Evolutionary conservation across 2,329 filamentous ascomycete genomes (phyloP).

Genomic region (Geosmithia flava): DNA sequence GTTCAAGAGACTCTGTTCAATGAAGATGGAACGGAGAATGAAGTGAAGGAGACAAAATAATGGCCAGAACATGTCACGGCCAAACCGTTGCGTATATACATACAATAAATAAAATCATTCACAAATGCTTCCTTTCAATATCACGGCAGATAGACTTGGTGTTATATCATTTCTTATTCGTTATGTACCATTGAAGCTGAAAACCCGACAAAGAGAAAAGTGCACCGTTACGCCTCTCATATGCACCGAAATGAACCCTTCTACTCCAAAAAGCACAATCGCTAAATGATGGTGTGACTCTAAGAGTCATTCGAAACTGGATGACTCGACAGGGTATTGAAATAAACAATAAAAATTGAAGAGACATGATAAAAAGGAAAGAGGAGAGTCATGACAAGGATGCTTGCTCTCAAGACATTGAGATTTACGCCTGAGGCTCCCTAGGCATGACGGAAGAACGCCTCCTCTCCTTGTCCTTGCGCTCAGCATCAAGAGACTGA

Average conservation of each 20-base stretch:
- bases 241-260: not conserved
- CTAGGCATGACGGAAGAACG: not conserved
- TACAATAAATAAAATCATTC: too few relatives aligned
- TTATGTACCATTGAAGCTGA: too few relatives aligned
- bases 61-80: not conserved
- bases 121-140: too few relatives aligned
- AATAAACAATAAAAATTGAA: not conserved
- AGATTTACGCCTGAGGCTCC: too few relatives aligned
- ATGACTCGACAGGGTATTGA: not conserved
- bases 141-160: too few relatives aligned
- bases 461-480: slow-evolving; percentile 1
- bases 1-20: slow-evolving; percentile 51
- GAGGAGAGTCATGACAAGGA: not conserved
- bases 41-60: slow-evolving; percentile 5
- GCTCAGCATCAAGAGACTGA: not conserved
- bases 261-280: not conserved
- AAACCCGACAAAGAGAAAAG: too few relatives aligned
- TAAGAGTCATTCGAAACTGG: too few relatives aligned
- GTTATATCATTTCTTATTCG: too few relatives aligned
- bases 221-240: too few relatives aligned
- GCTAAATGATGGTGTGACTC: not conserved
- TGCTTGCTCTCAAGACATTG: not conserved
- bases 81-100: not conserved
- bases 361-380: not conserved
- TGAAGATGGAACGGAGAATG: slow-evolving; percentile 29